Evolutionary conservation across 164 flowering plant genomes (phyloP), one percentile per base, ranked within the genome.

Genomic region (Nymphaea colorata): DNA sequence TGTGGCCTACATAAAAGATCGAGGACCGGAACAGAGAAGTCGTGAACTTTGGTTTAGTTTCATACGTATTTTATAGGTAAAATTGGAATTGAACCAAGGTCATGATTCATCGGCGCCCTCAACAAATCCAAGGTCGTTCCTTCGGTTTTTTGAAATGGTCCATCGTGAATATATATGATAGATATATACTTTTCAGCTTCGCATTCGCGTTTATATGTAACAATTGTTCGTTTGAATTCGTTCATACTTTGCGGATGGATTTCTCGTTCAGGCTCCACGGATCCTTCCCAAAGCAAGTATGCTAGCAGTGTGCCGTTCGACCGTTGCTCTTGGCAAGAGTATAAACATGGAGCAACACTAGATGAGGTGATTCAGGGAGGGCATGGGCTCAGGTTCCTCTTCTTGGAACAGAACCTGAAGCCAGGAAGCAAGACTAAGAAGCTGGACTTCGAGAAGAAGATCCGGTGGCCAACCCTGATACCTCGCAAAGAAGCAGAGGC

Each of bases 351-450:
- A 5, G 81, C 81, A 1, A 59, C 77, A 0, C 67, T 69, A 3
- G 75, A 76, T 44, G 73, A 76, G 18, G 73, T 76, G 67, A 70
- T 25, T 25, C 36, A 69, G 4, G 69, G 64, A 18, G 62, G 73
- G 14, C 76, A 79, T 2, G 67, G 67, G 6, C 69, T 71, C 15
- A 71, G 15, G 8, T n/a, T 64, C 44, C 36, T 64, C 66, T 64
- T 42, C 66, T 6, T 42, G 66, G 66, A 64, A 16, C 17, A 64
- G 66, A 41, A 64, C 66, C 66, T 42, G 6, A 18, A 64, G 8
- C 43, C 43, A 8, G 66, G 66, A 15, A 18, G 8, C 43, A 36
- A 2, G 4, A 4, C 36, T 10, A 25, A 25, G 36, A 25, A 17
- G 42, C 16, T 64, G 42, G 10, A 18, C 66, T 25, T 64, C 44